Evolutionary conservation across 345 rosid species (phyloP), one percentile per base, ranked within the genome.

Genomic region (Moringa oleifera): DNA sequence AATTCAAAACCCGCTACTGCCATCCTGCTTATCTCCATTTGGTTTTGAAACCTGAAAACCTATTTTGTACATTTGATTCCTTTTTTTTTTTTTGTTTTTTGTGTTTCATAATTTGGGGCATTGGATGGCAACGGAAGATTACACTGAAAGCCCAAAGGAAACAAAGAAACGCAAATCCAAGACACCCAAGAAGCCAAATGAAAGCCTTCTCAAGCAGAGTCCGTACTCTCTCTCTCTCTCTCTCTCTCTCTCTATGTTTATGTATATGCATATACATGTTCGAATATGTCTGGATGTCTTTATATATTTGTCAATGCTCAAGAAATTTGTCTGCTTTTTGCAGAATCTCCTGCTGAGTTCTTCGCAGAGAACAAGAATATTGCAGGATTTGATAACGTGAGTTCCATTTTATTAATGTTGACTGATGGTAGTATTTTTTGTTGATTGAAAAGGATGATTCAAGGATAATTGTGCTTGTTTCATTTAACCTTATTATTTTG

Each of bases 261-360:
- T 41, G 15, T 59, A 5, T 25, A 20, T 24, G 23, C 41, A 7
- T 51, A 41, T 49, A 18, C 23, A 8, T 55, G 52, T 22, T n/a
- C 21, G 15, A 65, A 28, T n/a, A n/a, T 37, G 23, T 36, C 22
- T 56, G 17, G 53, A 66, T 55, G 51, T 53, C 19, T 22, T 4
- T 31, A 56, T 12, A 17, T 16, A 25, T 58, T 54, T 47, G 9
- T 61, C 52, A 53, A 49, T 33, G 64, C 63, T 57, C 37, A 51
- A 37, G 58, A 2, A 21, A 19, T 51, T 1, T 51, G 20, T 51
- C 19, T 21, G 57, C 16, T 71, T 66, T 51, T 52, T 69, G 82
- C 89, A 93, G 97, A 90, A 83, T 93, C 96, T 66, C 98, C 96
- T 18, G 98, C 97, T 24, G 98, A 93, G 75, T 93, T 93, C 77